phyloP scores from a whole-genome alignment of 208 protist genomes.

The Wallacemonas sp. region DNA sequence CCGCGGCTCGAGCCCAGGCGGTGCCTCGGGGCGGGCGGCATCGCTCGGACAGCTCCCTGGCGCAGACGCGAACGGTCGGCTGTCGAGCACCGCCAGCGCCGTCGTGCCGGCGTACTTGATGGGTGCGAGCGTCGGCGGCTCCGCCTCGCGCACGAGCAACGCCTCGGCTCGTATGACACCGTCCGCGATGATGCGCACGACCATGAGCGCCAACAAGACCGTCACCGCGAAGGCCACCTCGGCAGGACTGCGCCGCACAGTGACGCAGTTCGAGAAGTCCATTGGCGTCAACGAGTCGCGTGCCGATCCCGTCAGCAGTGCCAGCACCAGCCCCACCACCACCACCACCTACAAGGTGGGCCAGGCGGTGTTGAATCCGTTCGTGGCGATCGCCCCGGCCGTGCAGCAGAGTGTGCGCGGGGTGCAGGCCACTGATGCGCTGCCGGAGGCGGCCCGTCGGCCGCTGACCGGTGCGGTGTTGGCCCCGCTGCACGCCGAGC shows the following conservation, averaged over 20 bases:
- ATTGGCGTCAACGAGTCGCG: no score
- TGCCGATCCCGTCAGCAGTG: background rate
- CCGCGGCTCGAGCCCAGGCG: no score
- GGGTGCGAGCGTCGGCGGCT: background rate
- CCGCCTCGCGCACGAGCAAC: background rate
- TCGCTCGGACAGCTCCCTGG: background rate
- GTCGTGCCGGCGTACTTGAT: conserved; percentile 12
- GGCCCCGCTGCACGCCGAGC: background rate
- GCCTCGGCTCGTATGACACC: background rate
- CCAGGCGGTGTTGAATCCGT: conserved; percentile 58
- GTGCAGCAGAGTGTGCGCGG: conserved; percentile 46
- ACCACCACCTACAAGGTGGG: conserved; percentile 50
- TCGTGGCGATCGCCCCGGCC: conserved; percentile 46
- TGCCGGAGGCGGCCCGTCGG: conserved; percentile 28
- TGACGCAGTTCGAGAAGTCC: background rate
- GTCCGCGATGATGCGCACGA: background rate
- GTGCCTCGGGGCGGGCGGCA: background rate
- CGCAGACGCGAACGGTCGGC: background rate
- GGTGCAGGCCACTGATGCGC: conserved; percentile 18
- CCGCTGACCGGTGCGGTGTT: conserved; percentile 4
- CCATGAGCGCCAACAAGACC: background rate
- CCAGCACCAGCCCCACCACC: background rate
- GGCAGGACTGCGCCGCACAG: background rate
- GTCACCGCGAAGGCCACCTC: background rate
- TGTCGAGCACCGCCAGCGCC: conserved; percentile 3